These are phyloP conservation scores for Ceratocystis lukuohia DNA, from an alignment of 2,329 filamentous ascomycete species.

Conservation along the genomic window DNA sequence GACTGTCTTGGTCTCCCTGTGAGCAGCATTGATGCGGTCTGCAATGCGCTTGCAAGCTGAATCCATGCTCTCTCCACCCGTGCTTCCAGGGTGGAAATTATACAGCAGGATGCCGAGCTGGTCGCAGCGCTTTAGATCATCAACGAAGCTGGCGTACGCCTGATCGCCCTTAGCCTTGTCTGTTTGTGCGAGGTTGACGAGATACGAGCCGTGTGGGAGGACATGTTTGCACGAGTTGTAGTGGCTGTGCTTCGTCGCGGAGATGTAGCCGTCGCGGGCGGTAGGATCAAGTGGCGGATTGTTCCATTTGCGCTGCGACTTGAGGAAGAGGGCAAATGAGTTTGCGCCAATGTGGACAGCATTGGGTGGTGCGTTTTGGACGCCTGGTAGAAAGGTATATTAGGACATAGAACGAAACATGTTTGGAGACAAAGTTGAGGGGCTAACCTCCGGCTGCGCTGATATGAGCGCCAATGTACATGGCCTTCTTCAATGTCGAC, in stretches of 20 bases:
- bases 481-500: constrained; percentile 48
- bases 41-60: constrained; percentile 70
- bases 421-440: not conserved
- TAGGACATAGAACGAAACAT: not conserved
- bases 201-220: constrained; percentile 87
- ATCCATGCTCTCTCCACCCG: constrained; percentile 47
- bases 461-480: constrained; percentile 88
- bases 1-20: constrained; percentile 61
- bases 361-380: constrained; percentile 77
- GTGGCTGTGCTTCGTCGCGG: constrained; percentile 50
- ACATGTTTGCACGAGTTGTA: constrained; percentile 62
- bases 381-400: constrained; percentile 39
- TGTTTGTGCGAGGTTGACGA: constrained; percentile 85
- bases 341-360: constrained; percentile 75
- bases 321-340: constrained; percentile 86
- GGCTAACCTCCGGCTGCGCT: constrained; percentile 67
- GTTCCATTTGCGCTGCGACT: constrained; percentile 90
- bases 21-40: constrained; percentile 65
- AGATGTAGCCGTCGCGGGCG: constrained; percentile 55
- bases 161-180: constrained; percentile 70
- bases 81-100: constrained; percentile 92
- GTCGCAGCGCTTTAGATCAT: constrained; percentile 78
- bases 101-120: constrained; percentile 78
- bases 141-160: constrained; percentile 72
- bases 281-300: constrained; percentile 63